These are phyloP conservation scores for Zymoseptoria passerinii DNA, from an alignment of 2,329 filamentous ascomycete species.

Conservation along the genomic window DNA sequence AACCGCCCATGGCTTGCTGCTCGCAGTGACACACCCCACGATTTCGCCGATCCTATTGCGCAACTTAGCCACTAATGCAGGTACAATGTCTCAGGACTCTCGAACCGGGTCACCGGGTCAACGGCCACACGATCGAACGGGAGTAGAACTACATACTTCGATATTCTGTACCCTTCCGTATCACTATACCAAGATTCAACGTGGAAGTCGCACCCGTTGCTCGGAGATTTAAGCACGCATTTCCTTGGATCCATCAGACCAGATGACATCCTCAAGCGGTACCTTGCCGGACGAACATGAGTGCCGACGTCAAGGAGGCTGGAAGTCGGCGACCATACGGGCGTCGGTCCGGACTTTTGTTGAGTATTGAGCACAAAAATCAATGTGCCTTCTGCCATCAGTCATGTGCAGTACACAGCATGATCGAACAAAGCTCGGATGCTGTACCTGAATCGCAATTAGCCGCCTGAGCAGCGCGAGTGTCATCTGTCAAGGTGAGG, in stretches of 20 bases:
- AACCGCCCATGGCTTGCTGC: constrained; percentile 15
- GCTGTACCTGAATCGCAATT: not conserved
- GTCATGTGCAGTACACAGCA: not conserved
- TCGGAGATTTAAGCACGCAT: not conserved
- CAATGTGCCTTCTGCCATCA: not conserved
- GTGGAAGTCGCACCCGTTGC: not conserved
- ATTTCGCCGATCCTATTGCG: constrained; percentile 19
- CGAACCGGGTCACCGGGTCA: constrained; percentile 16
- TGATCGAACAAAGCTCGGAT: not conserved
- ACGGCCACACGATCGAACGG: constrained; percentile 1
- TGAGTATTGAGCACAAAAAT: not conserved
- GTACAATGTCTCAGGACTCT: constrained; percentile 18
- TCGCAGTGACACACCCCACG: constrained; percentile 14
- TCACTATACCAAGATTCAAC: not conserved
- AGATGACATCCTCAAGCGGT: not conserved
- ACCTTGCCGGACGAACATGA: not conserved
- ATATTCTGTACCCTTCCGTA: not conserved
- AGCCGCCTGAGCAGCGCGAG: not conserved
- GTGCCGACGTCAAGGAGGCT: not conserved
- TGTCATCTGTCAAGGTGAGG: not conserved
- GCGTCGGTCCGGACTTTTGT: not conserved
- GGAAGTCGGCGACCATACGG: not conserved
- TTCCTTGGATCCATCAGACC: not conserved
- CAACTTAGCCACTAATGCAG: constrained; percentile 25
- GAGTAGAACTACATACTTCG: not conserved